Percentiles rank a stretch among this genome's conserved stretches.
Evolutionary conservation across 192 early-diverging fungal genomes (phyloP).

Genomic region (Chytriomyces sp.): DNA sequence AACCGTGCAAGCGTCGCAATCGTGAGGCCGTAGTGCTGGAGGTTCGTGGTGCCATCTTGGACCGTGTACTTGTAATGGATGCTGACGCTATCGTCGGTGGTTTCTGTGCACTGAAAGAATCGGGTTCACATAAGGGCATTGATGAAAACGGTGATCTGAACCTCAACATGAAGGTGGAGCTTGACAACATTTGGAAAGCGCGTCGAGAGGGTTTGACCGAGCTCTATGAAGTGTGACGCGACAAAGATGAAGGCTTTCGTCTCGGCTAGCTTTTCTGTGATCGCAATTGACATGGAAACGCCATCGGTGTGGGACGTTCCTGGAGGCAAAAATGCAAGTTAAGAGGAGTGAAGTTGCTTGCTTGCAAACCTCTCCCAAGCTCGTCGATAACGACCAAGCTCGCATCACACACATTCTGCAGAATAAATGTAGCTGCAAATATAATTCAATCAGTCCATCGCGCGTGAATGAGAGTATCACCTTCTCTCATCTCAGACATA

Average conservation of each 20-base stretch:
- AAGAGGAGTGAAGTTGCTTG: not conserved
- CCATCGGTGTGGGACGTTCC: slow-evolving; percentile 74
- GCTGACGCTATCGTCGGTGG: not conserved
- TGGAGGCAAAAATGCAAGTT: slow-evolving; percentile 22
- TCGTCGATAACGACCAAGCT: slow-evolving; percentile 90
- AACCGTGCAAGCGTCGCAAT: slow-evolving; percentile 19
- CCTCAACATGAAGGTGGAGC: slow-evolving; percentile 42
- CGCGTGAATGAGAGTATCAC: not conserved
- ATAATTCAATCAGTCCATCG: no score
- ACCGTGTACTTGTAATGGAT: slow-evolving; percentile 25
- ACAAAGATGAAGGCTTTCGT: slow-evolving; percentile 65
- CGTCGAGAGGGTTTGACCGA: slow-evolving; percentile 1
- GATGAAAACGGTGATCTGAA: slow-evolving; percentile 17
- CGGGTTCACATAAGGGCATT: not conserved
- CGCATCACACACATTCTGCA: slow-evolving; percentile 68
- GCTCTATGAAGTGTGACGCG: slow-evolving; percentile 70
- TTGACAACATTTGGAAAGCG: slow-evolving; percentile 28
- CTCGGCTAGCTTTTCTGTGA: slow-evolving; percentile 68
- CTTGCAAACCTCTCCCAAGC: slow-evolving; percentile 67
- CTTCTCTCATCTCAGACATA: slow-evolving; percentile 84
- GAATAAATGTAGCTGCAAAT: slow-evolving; percentile 66
- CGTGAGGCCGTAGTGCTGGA: slow-evolving; percentile 21
- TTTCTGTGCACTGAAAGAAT: not conserved
- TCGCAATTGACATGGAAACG: slow-evolving; percentile 68
- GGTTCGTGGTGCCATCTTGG: slow-evolving; percentile 11